Evolutionary conservation across 352 stramenopile species (phyloP).

Genomic region (Halophytophthora polymorphica): DNA sequence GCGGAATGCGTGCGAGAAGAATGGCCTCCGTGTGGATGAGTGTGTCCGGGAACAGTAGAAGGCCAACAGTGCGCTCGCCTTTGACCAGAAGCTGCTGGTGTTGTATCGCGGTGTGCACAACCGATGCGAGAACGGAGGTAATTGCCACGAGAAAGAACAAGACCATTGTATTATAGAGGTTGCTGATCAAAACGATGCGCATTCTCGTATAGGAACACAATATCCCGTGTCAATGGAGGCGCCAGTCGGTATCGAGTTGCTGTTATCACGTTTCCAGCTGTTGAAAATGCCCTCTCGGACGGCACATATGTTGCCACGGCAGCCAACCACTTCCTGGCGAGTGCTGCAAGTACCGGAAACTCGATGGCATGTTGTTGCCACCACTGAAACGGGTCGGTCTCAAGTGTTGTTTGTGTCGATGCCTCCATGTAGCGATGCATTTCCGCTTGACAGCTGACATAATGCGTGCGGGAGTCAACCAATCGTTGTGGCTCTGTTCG

Average conservation of each 20-base stretch:
- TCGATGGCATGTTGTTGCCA: neutral
- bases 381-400: conserved; percentile 5
- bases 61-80: no score
- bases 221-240: neutral
- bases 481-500: neutral
- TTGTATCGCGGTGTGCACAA: no score
- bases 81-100: no score
- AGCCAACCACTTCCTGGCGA: conserved; percentile 8
- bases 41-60: no score
- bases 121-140: no score
- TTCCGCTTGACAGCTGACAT: neutral
- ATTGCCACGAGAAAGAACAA: no score
- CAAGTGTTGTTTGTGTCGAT: neutral
- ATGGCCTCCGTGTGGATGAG: no score
- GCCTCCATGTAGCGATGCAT: conserved; percentile 1
- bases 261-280: conserved; percentile 9
- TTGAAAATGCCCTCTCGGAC: conserved; percentile 14
- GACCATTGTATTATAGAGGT: no score
- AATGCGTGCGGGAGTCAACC: neutral
- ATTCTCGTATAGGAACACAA: conserved; percentile 5
- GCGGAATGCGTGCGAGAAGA: no score
- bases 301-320: conserved; percentile 11
- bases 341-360: neutral
- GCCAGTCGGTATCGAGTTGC: conserved; percentile 3
- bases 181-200: no score